These are phyloP conservation scores for Gillenia trifoliata DNA, from an alignment of 306 rosid genomes.

Conservation along the genomic window DNA sequence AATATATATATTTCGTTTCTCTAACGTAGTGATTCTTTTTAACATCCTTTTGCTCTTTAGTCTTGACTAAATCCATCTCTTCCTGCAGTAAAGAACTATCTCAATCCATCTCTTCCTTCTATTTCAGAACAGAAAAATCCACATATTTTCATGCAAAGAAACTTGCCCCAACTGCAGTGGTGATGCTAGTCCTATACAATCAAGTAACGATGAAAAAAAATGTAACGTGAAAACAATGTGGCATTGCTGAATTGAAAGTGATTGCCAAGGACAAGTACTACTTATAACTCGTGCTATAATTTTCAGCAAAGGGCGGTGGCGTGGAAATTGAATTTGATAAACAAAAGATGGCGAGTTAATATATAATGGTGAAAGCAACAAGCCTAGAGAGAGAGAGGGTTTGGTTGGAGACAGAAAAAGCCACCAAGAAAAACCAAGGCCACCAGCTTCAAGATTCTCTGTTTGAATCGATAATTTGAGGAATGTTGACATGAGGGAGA, in stretches of 20 bases:
- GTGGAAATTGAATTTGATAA: background rate
- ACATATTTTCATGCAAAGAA: background rate
- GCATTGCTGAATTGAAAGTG: background rate
- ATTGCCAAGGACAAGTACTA: background rate
- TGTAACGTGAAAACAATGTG: background rate
- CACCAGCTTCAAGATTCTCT: conserved; percentile 30
- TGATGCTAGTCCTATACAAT: background rate
- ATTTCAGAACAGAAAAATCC: background rate
- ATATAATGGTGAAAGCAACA: conserved; percentile 21
- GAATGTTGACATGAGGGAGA: conserved; percentile 17
- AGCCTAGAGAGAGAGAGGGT: conserved; percentile 4
- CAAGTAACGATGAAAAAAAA: background rate
- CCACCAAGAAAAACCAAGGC: conserved; percentile 2
- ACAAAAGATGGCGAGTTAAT: background rate
- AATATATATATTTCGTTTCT: too few relatives aligned
- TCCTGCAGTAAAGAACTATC: background rate
- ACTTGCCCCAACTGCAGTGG: background rate
- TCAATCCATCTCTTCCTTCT: background rate
- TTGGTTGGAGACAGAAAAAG: conserved; percentile 12
- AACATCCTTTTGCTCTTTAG: background rate
- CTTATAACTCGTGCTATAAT: background rate
- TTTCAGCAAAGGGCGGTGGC: background rate
- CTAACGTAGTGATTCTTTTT: background rate
- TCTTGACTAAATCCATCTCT: background rate
- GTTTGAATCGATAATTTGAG: conserved; percentile 21